Evolutionary conservation across 2,329 filamentous ascomycete genomes (phyloP).

Genomic region (Bipolaris cookei): DNA sequence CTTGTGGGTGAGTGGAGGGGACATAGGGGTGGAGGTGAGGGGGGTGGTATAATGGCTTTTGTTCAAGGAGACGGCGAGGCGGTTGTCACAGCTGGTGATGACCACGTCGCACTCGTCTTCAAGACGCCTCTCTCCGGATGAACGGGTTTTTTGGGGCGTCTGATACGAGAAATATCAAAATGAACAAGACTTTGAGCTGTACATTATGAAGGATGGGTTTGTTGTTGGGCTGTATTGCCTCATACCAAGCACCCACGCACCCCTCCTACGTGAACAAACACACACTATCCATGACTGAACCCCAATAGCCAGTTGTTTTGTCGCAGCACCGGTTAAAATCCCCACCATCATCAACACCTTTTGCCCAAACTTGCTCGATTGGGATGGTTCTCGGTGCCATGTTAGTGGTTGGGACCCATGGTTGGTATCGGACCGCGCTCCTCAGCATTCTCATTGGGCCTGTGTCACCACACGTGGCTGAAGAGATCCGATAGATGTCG

Average conservation of each 20-base stretch:
- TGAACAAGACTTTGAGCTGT: neutral
- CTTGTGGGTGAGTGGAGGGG: slow-evolving; percentile 88
- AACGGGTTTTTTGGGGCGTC: neutral
- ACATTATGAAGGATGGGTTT: no score
- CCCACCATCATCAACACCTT: slow-evolving; percentile 5
- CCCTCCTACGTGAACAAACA: neutral
- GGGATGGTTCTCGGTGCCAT: neutral
- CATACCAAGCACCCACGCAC: no score
- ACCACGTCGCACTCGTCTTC: slow-evolving; percentile 53
- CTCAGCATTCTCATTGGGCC: neutral
- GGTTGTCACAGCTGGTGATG: slow-evolving; percentile 90
- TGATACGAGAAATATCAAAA: neutral
- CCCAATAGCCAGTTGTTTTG: neutral
- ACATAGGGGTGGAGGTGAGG: slow-evolving; percentile 81
- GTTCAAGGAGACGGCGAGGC: slow-evolving; percentile 78
- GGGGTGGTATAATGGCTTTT: slow-evolving; percentile 88
- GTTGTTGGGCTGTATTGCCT: no score
- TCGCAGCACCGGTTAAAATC: slow-evolving; percentile 5
- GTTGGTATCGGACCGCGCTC: neutral
- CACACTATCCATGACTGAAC: neutral
- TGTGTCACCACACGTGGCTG: neutral
- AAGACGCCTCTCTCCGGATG: slow-evolving; percentile 30
- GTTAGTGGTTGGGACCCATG: neutral
- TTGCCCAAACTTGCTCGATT: slow-evolving; percentile 4
- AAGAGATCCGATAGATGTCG: neutral